phyloP scores from a whole-genome alignment of 345 rosid genomes.

The Geranium brycei region DNA sequence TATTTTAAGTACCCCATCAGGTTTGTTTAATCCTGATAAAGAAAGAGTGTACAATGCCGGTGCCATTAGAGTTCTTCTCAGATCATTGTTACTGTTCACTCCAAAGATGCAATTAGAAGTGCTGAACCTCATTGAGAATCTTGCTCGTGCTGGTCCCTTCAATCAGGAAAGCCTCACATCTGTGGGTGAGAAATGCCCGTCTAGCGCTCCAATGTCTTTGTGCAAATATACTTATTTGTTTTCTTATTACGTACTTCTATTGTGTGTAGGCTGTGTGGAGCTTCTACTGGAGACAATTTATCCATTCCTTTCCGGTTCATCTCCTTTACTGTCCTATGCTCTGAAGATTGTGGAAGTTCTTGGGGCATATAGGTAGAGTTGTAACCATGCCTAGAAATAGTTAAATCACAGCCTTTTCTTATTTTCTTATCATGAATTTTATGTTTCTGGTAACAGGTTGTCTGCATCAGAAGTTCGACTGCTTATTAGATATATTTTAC shows the following conservation, averaged over 20 bases:
- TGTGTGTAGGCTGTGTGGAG: slow-evolving; percentile 72
- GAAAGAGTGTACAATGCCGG: slow-evolving; percentile 86
- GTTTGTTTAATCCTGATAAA: slow-evolving; percentile 58
- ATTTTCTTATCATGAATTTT: slow-evolving; percentile 10
- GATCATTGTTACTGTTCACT: slow-evolving; percentile 80
- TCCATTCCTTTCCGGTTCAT: slow-evolving; percentile 79
- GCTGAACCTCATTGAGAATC: slow-evolving; percentile 62
- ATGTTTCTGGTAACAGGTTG: slow-evolving; percentile 53
- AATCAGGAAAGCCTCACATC: slow-evolving; percentile 95
- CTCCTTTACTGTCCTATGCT: slow-evolving; percentile 65
- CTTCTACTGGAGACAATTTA: slow-evolving; percentile 79
- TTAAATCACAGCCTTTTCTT: slow-evolving; percentile 7
- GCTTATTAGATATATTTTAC: slow-evolving; percentile 74
- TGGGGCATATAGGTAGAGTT: slow-evolving; percentile 78
- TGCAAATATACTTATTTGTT: slow-evolving; percentile 6
- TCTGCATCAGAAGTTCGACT: slow-evolving; percentile 81
- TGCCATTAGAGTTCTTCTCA: slow-evolving; percentile 70
- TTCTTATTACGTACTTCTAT: slow-evolving; percentile 17
- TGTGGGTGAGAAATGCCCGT: slow-evolving; percentile 48
- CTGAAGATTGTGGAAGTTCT: slow-evolving; percentile 93
- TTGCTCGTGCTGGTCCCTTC: slow-evolving; percentile 80
- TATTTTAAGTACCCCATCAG: slow-evolving; percentile 45
- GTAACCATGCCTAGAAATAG: slow-evolving; percentile 4
- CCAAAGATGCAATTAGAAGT: slow-evolving; percentile 88
- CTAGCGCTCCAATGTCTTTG: slow-evolving; percentile 6